Evolutionary conservation across 139 green algal species (phyloP).

Genomic region (Nannochloris sp.): DNA sequence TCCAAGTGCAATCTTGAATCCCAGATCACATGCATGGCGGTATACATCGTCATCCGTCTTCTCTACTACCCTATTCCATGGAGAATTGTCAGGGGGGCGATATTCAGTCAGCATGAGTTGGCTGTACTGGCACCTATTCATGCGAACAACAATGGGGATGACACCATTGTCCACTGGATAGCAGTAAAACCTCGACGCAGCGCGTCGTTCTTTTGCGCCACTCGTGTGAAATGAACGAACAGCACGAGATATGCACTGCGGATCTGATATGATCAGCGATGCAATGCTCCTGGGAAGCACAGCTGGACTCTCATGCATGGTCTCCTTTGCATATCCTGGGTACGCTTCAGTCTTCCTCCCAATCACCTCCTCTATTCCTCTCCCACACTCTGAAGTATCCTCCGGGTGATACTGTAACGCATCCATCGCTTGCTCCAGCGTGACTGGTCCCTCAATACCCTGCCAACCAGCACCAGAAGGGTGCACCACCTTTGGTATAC

Average conservation of each 20-base stretch:
- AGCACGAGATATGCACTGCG: constrained; percentile 49
- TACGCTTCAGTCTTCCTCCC: constrained; percentile 4
- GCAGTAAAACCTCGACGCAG: constrained; percentile 29
- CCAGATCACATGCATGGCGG: neutral
- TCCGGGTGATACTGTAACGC: neutral
- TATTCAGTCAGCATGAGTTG: constrained; percentile 62
- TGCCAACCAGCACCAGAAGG: neutral
- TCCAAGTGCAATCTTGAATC: neutral
- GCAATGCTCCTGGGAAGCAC: constrained; percentile 44
- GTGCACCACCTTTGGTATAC: constrained; percentile 48
- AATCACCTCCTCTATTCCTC: neutral
- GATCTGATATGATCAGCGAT: constrained; percentile 35
- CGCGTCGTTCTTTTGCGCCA: constrained; percentile 34
- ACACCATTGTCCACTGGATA: constrained; percentile 42
- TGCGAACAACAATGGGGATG: constrained; percentile 15
- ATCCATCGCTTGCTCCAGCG: neutral
- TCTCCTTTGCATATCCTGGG: neutral
- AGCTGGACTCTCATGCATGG: constrained; percentile 30
- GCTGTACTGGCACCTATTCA: constrained; percentile 54
- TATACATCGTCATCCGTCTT: neutral
- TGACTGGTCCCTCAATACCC: neutral
- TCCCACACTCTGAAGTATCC: neutral
- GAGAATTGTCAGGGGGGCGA: constrained; percentile 26
- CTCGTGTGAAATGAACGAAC: constrained; percentile 59
- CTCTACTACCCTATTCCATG: neutral